phyloP scores from a whole-genome alignment of 1,284 basidiomycete species.

The Entoloma clypeatum region DNA sequence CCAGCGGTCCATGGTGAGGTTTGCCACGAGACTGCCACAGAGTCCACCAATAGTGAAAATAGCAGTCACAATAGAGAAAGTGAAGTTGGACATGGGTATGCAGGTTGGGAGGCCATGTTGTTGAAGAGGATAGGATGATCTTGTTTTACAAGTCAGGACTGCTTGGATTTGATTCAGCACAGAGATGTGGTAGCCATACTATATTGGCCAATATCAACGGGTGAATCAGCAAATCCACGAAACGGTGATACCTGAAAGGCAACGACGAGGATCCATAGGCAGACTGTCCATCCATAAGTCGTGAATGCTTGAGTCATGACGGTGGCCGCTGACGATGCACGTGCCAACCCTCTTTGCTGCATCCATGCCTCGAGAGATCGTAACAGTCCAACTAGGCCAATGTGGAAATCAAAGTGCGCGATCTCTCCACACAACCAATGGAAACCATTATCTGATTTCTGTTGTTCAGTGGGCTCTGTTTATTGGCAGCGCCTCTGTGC shows the following conservation, averaged over 20 bases:
- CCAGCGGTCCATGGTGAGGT: conserved; percentile 62
- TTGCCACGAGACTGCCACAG: conserved; percentile 70
- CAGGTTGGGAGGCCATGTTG: conserved; percentile 53
- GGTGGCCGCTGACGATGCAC: too few species aligned
- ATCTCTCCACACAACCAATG: conserved; percentile 1
- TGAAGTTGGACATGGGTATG: conserved; percentile 71
- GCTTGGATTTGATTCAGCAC: conserved; percentile 85
- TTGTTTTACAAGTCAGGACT: conserved; percentile 64
- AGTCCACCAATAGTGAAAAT: conserved; percentile 89
- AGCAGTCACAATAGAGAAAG: conserved; percentile 79
- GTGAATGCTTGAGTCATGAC: conserved; percentile 51
- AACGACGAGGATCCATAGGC: conserved; percentile 58
- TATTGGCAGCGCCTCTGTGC: conserved; percentile 96
- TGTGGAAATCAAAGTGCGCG: conserved; percentile 90
- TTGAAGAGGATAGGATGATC: conserved; percentile 22
- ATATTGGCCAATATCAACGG: conserved; percentile 3
- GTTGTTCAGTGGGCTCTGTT: conserved; percentile 71
- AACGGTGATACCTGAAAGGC: conserved; percentile 54
- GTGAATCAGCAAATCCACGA: conserved; percentile 3
- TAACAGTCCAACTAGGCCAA: conserved; percentile 89
- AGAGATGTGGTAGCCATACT: conserved; percentile 83
- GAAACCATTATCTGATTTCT: conserved; percentile 1
- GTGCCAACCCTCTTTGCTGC: not conserved
- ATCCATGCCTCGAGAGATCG: conserved; percentile 81
- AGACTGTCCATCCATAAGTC: conserved; percentile 55